phyloP scores from a whole-genome alignment of 306 rosid species.

The Vigna radiata region DNA sequence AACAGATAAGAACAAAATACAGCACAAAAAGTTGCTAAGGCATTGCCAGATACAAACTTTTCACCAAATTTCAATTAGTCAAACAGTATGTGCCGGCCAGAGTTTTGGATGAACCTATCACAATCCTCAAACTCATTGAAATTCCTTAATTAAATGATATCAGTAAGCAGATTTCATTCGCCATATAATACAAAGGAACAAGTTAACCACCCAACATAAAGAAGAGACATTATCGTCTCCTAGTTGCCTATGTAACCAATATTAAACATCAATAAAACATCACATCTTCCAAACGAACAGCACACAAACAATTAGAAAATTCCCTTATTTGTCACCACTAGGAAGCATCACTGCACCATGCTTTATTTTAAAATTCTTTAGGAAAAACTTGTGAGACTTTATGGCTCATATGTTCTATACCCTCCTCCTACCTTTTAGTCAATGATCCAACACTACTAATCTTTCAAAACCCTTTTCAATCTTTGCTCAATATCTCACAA shows the following conservation, averaged over 20 bases:
- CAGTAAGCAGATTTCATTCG: constrained; percentile 42
- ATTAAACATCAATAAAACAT: constrained; percentile 63
- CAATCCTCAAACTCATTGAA: constrained; percentile 41
- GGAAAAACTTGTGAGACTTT: constrained; percentile 34
- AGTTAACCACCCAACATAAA: constrained; percentile 60
- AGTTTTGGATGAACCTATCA: constrained; percentile 48
- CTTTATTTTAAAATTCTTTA: constrained; percentile 40
- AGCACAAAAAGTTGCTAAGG: constrained; percentile 47
- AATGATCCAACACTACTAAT: constrained; percentile 51
- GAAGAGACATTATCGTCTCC: constrained; percentile 55
- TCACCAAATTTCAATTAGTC: constrained; percentile 36
- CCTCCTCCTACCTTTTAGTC: constrained; percentile 52
- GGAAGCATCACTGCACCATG: constrained; percentile 41
- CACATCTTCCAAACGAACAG: constrained; percentile 82
- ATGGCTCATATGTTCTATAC: constrained; percentile 24
- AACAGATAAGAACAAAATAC: constrained; percentile 42
- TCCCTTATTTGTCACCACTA: constrained; percentile 68
- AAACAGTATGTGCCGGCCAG: constrained; percentile 62
- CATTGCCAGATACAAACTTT: constrained; percentile 49
- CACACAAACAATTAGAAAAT: constrained; percentile 70
- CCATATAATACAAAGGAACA: constrained; percentile 53
- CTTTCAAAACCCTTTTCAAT: constrained; percentile 36
- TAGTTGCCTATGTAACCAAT: constrained; percentile 48
- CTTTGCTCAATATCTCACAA: constrained; percentile 30
- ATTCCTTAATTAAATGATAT: constrained; percentile 45